Conservation (phyloP, 441 rosid species). For the Pelargonium myrrhifolium region DNA sequence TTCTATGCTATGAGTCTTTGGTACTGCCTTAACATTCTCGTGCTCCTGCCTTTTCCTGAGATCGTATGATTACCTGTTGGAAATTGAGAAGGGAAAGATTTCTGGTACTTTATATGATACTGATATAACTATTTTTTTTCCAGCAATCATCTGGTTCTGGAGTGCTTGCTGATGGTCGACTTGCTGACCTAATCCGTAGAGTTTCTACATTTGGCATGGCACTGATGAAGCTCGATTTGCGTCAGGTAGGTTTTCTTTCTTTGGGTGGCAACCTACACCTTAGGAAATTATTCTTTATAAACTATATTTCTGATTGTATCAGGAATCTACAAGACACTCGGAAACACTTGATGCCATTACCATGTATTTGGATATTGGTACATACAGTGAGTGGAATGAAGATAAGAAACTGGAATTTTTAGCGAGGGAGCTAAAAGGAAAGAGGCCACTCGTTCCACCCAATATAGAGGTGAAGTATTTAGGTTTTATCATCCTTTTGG, state of each 20-base stretch:
- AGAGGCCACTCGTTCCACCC: conserved; percentile 84
- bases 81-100: not conserved
- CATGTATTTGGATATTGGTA: conserved; percentile 81
- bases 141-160: conserved; percentile 87
- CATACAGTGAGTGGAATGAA: conserved; percentile 92
- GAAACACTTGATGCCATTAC: conserved; percentile 89
- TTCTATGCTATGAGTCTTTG: conserved; percentile 83
- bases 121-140: conserved; percentile 14
- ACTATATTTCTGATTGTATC: conserved; percentile 5
- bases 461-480: conserved; percentile 53
- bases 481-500: no score
- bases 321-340: conserved; percentile 89
- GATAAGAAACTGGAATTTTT: conserved; percentile 81
- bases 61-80: no score
- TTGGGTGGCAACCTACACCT: no score
- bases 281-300: no score
- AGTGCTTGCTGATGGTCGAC: conserved; percentile 84
- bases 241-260: conserved; percentile 39
- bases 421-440: conserved; percentile 75
- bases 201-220: conserved; percentile 91
- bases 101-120: not conserved
- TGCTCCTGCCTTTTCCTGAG: no score
- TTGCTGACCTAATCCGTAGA: conserved; percentile 83
- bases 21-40: conserved; percentile 20
- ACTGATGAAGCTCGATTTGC: conserved; percentile 92